Conservation (phyloP, 2,329 filamentous ascomycete genomes). For the Aspergillus jensenii region DNA sequence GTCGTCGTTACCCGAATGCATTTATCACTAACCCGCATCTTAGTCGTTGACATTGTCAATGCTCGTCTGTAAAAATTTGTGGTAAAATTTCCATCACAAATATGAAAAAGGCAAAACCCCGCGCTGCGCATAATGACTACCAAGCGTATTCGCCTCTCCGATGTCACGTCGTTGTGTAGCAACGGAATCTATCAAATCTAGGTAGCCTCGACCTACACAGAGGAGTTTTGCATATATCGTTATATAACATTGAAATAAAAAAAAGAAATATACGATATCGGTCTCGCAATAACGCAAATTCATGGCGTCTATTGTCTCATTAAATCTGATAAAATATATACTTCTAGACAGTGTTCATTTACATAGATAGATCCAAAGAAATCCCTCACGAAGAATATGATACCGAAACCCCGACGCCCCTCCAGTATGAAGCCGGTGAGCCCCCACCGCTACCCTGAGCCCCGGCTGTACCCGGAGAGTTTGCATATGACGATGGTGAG, state of each 20-base stretch:
- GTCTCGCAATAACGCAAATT: neutral
- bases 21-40: constrained; percentile 10
- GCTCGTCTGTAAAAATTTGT: constrained; percentile 47
- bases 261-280: neutral
- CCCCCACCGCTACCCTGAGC: constrained; percentile 29
- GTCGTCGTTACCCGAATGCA: constrained; percentile 7
- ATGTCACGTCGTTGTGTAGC: neutral
- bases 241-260: neutral
- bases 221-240: neutral
- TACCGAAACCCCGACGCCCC: constrained; percentile 43
- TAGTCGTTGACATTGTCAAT: constrained; percentile 70
- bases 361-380: neutral
- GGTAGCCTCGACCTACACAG: neutral
- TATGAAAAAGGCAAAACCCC: neutral
- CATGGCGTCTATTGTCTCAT: neutral
- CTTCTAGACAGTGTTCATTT: constrained; percentile 1
- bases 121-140: neutral
- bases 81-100: neutral
- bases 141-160: neutral
- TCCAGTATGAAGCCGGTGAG: constrained; percentile 37
- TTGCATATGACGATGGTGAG: constrained; percentile 27
- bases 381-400: constrained; percentile 39
- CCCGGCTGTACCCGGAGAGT: constrained; percentile 22
- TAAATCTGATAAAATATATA: constrained; percentile 1
- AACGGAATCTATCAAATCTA: neutral